Evolutionary conservation across 345 rosid species (phyloP), one percentile per base, ranked within the genome.

Genomic region (Abelmoschus esculentus): DNA sequence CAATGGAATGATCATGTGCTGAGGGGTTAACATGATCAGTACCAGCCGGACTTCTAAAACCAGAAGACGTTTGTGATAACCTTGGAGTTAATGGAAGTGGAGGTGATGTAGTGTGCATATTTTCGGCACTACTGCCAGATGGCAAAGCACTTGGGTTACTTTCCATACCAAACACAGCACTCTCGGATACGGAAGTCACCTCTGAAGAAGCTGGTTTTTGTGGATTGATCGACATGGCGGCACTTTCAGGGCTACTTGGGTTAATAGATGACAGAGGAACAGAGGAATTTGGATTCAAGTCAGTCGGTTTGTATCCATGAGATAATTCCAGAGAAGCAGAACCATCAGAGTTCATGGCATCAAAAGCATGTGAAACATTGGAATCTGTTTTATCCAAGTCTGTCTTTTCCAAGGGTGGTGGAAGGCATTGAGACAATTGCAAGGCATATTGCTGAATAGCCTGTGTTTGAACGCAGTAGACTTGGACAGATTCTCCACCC

Each of bases 371-470:
- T 66, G 82, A 71, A 46, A 62, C 64, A 77, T 65, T 79, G 67
- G 84, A 76, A 60, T 80, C 87, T 47, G 83, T 72, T 81, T 77
- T 84, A 68, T 88, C 87, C 71, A 83, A 73, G 73, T 83, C 89
- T 3, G 58, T 32, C 61, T 76, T 81, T 22, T 82, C 91, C 70
- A 85, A 22, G 31, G 82, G 72, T 44, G 90, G 91, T 13, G 91
- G 95, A 68, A 83, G 74, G 72, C 92, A 89, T 74, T 84, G 96
- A 61, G 84, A 83, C 73, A 83, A 79, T 66, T 86, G 86, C 82
- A 89, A 73, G 26, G 92, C 86, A 82, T 89, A 89, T 75, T 85
- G 91, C 72, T 89, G 96, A 65, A 89, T 89, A 65, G 96, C 96
- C 71, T 81, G 86, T 18, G 92, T 87, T 66, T 89, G 96, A 32